Percentiles rank a stretch among this genome's conserved stretches.
Evolutionary conservation across 768 basidiomycete species (phyloP).

Genomic region (Trametes meyenii): DNA sequence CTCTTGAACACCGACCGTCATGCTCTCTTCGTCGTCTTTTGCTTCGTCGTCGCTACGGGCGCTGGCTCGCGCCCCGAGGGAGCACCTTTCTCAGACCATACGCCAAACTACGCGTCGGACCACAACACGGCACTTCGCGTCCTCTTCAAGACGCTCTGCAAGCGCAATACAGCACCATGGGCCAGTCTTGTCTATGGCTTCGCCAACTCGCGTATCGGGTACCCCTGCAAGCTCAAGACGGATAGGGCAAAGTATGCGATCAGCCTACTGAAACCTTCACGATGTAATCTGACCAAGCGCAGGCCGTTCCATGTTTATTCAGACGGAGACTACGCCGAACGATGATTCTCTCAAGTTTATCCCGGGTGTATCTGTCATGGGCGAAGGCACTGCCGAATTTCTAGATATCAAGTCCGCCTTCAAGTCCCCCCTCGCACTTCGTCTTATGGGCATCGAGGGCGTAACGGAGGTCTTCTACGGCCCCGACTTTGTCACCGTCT

Average conservation of each 20-base stretch:
- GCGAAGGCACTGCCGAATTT: slow-evolving; percentile 90
- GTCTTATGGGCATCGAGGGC: slow-evolving; percentile 93
- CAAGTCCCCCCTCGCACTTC: slow-evolving; percentile 90
- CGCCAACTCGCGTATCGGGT: slow-evolving; percentile 25
- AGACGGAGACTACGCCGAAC: slow-evolving; percentile 97
- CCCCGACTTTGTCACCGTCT: slow-evolving; percentile 97
- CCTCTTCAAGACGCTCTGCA: slow-evolving; percentile 17
- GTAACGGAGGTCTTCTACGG: slow-evolving; percentile 91
- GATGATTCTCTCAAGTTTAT: slow-evolving; percentile 98
- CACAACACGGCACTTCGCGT: slow-evolving; percentile 21
- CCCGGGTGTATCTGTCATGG: slow-evolving; percentile 88
- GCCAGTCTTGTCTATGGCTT: slow-evolving; percentile 39
- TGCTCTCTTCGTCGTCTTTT: slow-evolving; percentile 22
- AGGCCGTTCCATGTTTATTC: slow-evolving; percentile 96
- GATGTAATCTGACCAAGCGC: background rate
- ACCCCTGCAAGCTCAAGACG: slow-evolving; percentile 5
- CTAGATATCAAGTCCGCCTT: slow-evolving; percentile 86
- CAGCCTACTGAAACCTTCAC: background rate
- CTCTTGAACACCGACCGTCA: slow-evolving; percentile 13
- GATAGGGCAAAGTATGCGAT: slow-evolving; percentile 27
- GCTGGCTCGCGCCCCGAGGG: slow-evolving; percentile 3
- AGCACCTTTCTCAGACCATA: background rate
- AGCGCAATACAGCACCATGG: slow-evolving; percentile 34
- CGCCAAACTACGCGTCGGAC: background rate
- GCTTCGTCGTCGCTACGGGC: slow-evolving; percentile 20